phyloP scores from a whole-genome alignment of 2,329 filamentous ascomycete species.

The Scedosporium boydii region DNA sequence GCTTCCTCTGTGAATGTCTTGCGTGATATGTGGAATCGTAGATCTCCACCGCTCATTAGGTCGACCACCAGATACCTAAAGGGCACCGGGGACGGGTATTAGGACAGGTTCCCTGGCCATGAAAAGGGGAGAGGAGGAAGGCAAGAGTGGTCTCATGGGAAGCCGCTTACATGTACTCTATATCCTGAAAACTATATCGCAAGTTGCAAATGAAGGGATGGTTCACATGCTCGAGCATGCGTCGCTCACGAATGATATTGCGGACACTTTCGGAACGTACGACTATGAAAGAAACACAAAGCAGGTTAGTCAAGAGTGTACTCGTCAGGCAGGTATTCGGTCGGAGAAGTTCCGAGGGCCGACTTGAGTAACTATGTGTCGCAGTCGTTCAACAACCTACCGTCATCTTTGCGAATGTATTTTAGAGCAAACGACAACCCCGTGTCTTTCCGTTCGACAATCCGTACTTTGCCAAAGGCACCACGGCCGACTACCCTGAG shows the following conservation, averaged over 20 bases:
- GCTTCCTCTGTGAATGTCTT: slow-evolving; percentile 98
- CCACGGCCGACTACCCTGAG: slow-evolving; percentile 93
- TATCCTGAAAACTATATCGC: slow-evolving; percentile 97
- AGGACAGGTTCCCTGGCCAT: slow-evolving; percentile 9
- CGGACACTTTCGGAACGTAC: slow-evolving; percentile 95
- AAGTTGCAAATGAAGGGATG: slow-evolving; percentile 97
- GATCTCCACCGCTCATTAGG: slow-evolving; percentile 92
- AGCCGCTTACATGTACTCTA: slow-evolving; percentile 80
- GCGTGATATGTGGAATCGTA: slow-evolving; percentile 94
- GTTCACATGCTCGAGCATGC: slow-evolving; percentile 97
- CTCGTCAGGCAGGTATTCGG: background rate
- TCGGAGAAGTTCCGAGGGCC: background rate
- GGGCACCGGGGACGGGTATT: slow-evolving; percentile 26
- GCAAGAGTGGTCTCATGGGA: background rate
- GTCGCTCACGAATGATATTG: slow-evolving; percentile 93
- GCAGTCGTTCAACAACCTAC: slow-evolving; percentile 35
- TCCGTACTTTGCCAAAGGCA: slow-evolving; percentile 96
- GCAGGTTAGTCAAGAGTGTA: background rate
- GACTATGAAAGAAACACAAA: slow-evolving; percentile 43
- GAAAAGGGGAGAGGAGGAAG: background rate
- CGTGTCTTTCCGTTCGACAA: slow-evolving; percentile 95
- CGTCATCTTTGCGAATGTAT: slow-evolving; percentile 98
- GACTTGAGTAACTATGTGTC: background rate
- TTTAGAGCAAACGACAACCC: slow-evolving; percentile 91
- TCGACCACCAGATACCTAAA: slow-evolving; percentile 95